Percentiles rank a stretch among this genome's conserved stretches.
phyloP scores from a whole-genome alignment of 805 yeast genomes.

The Starmerella floris region DNA sequence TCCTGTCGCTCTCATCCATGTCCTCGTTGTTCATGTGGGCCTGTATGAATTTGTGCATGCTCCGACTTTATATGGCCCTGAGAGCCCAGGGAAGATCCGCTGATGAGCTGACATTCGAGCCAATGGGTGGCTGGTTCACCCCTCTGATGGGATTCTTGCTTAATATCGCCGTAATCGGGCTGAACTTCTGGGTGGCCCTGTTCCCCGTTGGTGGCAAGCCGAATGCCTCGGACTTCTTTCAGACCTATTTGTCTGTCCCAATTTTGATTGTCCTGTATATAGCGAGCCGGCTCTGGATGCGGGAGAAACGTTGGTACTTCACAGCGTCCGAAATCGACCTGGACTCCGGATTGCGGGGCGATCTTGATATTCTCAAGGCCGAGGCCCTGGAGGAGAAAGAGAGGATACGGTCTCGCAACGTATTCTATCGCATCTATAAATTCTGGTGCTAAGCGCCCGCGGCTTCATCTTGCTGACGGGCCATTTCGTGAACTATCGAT shows the following conservation, averaged over 20 bases:
- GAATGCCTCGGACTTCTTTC: constrained; percentile 35
- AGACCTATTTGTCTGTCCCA: constrained; percentile 39
- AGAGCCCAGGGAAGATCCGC: constrained; percentile 51
- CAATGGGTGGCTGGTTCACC: constrained; percentile 58
- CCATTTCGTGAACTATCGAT: too few relatives aligned
- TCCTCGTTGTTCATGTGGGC: constrained; percentile 69
- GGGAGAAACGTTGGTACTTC: constrained; percentile 27
- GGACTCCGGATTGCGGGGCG: constrained; percentile 49
- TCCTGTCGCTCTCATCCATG: constrained; percentile 58
- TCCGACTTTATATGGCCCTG: constrained; percentile 53
- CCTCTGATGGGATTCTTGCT: constrained; percentile 48
- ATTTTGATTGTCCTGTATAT: constrained; percentile 25
- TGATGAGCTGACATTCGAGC: constrained; percentile 50
- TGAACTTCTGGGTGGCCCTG: constrained; percentile 72
- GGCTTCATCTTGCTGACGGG: not conserved
- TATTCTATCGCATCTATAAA: constrained; percentile 3
- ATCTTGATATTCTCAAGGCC: constrained; percentile 19
- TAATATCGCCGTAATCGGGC: constrained; percentile 47
- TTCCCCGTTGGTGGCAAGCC: constrained; percentile 43
- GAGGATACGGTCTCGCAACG: not conserved
- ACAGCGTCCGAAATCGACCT: constrained; percentile 42
- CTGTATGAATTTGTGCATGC: constrained; percentile 50
- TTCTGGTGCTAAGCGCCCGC: constrained; percentile 13
- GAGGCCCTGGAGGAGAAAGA: constrained; percentile 4
- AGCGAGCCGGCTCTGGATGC: not conserved